These are phyloP conservation scores for Orbilia javanica DNA, from an alignment of 2,329 filamentous ascomycete genomes.

Conservation along the genomic window DNA sequence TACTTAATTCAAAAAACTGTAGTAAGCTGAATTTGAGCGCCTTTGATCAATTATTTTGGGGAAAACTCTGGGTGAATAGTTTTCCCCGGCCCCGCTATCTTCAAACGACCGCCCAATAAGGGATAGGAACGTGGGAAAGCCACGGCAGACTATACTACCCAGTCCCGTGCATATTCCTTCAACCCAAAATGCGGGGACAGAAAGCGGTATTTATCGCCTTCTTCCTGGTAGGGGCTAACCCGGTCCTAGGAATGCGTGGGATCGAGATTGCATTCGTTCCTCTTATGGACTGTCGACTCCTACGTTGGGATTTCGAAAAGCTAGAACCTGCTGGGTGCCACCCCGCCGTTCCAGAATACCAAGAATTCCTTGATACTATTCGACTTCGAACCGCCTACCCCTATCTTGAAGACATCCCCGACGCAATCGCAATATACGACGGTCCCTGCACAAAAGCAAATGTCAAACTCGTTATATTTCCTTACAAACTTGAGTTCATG, in stretches of 20 bases:
- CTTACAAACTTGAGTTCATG: slow-evolving; percentile 4
- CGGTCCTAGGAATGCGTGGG: neutral
- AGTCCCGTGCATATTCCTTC: too few relatives aligned
- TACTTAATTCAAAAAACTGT: too few relatives aligned
- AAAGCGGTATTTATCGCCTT: neutral
- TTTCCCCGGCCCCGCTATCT: too few relatives aligned
- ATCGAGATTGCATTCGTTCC: slow-evolving; percentile 23
- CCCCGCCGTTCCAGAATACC: neutral
- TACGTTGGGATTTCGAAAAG: neutral
- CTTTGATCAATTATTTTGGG: neutral
- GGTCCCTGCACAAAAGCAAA: neutral
- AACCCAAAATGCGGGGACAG: neutral
- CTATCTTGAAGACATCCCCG: slow-evolving; percentile 7
- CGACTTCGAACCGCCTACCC: neutral
- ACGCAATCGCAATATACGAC: slow-evolving; percentile 35
- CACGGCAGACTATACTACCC: too few relatives aligned
- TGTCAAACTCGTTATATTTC: slow-evolving; percentile 11
- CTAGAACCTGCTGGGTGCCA: slow-evolving; percentile 14
- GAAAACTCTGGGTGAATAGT: neutral
- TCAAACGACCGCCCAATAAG: too few relatives aligned
- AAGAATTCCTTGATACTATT: neutral
- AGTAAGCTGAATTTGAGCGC: neutral
- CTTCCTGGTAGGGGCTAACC: neutral
- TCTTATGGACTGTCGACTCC: neutral
- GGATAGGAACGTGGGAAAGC: too few relatives aligned